phyloP scores from a whole-genome alignment of 2,329 filamentous ascomycete genomes.

The Albophoma yamanashiensis region DNA sequence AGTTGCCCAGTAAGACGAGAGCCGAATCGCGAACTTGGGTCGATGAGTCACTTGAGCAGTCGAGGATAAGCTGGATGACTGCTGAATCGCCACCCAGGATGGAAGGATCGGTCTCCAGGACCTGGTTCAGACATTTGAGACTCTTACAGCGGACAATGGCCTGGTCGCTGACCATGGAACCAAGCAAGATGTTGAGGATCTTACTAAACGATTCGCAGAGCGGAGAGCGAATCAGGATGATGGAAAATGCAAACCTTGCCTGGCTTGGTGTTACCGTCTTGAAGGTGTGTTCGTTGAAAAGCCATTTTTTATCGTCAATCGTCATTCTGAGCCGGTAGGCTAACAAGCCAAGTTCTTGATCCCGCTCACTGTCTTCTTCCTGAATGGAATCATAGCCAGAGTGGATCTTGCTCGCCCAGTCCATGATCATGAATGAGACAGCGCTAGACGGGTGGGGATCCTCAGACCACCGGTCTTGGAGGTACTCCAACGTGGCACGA shows the following conservation, averaged over 20 bases:
- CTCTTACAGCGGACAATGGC: conserved; percentile 88
- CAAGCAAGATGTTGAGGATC: conserved; percentile 71
- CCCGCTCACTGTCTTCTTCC: conserved; percentile 40
- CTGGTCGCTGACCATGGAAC: conserved; percentile 81
- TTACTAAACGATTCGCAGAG: conserved; percentile 74
- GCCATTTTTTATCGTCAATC: conserved; percentile 65
- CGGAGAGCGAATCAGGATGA: conserved; percentile 70
- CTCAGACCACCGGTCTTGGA: conserved; percentile 54
- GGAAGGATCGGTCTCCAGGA: conserved; percentile 83
- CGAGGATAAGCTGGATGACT: conserved; percentile 67
- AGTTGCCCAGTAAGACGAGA: conserved; percentile 77
- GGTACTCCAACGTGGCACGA: conserved; percentile 65
- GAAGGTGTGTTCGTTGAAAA: conserved; percentile 54
- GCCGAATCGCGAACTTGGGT: conserved; percentile 87
- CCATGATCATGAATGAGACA: conserved; percentile 64
- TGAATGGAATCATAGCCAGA: conserved; percentile 46
- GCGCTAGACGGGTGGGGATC: conserved; percentile 73
- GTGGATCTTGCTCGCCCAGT: conserved; percentile 60
- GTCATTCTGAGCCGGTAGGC: conserved; percentile 60
- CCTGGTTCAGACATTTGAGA: conserved; percentile 80
- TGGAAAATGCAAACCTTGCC: conserved; percentile 68
- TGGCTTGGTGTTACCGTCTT: conserved; percentile 55
- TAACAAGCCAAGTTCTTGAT: conserved; percentile 48
- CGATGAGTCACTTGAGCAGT: conserved; percentile 70
- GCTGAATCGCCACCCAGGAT: conserved; percentile 72